Percentiles rank a stretch among this genome's conserved stretches.
phyloP scores from a whole-genome alignment of 768 basidiomycete genomes.

The Mycena polygramma region DNA sequence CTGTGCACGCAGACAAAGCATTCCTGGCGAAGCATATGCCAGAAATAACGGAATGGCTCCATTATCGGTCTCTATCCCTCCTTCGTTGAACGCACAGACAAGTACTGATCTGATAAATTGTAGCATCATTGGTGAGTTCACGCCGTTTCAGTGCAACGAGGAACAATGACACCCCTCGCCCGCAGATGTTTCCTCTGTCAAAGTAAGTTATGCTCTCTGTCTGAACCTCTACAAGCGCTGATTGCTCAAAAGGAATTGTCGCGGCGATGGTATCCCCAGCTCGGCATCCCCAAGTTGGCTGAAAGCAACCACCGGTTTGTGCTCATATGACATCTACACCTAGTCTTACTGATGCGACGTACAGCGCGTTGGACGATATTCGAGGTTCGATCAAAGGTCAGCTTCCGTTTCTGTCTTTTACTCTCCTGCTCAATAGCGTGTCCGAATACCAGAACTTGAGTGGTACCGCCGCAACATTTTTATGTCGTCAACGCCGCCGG shows the following conservation, averaged over 20 bases:
- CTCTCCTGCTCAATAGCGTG: too few species aligned
- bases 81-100: conserved; percentile 10
- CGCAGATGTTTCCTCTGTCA: conserved; percentile 87
- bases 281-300: conserved; percentile 47
- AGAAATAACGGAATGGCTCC: conserved; percentile 80
- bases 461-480: conserved; percentile 88
- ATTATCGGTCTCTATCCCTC: conserved; percentile 71
- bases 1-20: conserved; percentile 83
- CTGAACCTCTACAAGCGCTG: background rate
- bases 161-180: background rate
- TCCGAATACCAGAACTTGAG: conserved; percentile 67
- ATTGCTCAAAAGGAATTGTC: conserved; percentile 71
- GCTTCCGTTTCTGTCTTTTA: background rate
- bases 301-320: conserved; percentile 72
- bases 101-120: conserved; percentile 11
- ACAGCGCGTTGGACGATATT: conserved; percentile 89
- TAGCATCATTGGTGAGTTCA: conserved; percentile 40
- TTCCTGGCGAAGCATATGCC: conserved; percentile 88
- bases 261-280: conserved; percentile 76
- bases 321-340: background rate
- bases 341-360: background rate
- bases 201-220: conserved; percentile 55
- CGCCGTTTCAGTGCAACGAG: background rate
- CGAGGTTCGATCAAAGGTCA: conserved; percentile 78
- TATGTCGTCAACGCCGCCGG: conserved; percentile 45